These are phyloP conservation scores for Handroanthus guayacan DNA, from an alignment of 257 asterid genomes.

Conservation along the genomic window DNA sequence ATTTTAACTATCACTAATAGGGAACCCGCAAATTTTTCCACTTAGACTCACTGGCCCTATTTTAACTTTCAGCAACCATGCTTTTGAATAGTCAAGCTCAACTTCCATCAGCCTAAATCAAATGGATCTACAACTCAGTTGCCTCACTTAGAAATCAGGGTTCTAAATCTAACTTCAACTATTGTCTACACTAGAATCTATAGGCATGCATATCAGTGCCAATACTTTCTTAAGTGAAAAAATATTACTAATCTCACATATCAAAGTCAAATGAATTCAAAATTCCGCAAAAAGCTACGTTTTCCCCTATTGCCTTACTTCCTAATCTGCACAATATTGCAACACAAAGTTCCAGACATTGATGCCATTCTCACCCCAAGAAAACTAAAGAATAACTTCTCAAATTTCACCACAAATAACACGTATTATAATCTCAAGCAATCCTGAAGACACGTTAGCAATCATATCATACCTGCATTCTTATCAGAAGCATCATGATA, in stretches of 20 bases:
- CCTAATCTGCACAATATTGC: background rate
- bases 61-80: background rate
- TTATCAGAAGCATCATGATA: constrained; percentile 65
- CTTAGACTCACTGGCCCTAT: constrained; percentile 4
- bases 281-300: constrained; percentile 5
- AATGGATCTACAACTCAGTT: background rate
- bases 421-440: constrained; percentile 10
- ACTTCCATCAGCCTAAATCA: constrained; percentile 18
- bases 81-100: constrained; percentile 1
- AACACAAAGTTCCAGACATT: constrained; percentile 13
- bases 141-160: constrained; percentile 11
- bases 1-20: background rate
- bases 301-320: constrained; percentile 5
- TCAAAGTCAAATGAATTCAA: constrained; percentile 20
- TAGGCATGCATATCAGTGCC: background rate
- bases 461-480: constrained; percentile 49
- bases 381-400: background rate
- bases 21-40: constrained; percentile 21
- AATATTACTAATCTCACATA: constrained; percentile 21
- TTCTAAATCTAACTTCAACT: constrained; percentile 22
- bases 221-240: background rate
- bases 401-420: background rate
- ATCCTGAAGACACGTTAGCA: background rate
- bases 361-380: constrained; percentile 5
- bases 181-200: background rate